Evolutionary conservation across 148 eudicot genomes (phyloP).

Genomic region (Heliosperma pusillum): DNA sequence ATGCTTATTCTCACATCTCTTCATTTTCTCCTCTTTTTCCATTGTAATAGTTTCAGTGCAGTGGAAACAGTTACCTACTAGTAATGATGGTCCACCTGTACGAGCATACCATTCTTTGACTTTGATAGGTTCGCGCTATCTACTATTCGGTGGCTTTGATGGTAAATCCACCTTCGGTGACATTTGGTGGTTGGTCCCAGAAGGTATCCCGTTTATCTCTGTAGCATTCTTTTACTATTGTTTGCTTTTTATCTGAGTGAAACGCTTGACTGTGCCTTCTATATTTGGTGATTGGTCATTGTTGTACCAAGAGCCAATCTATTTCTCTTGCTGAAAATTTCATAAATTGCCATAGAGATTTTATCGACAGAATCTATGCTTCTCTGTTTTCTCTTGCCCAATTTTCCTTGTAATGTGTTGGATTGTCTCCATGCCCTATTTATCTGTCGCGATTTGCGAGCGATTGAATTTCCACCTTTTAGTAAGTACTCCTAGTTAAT

Average conservation of each 20-base stretch:
- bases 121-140: slow-evolving; percentile 62
- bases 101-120: slow-evolving; percentile 93
- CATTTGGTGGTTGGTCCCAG: slow-evolving; percentile 98
- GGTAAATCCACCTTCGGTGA: slow-evolving; percentile 94
- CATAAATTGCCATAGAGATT: background rate
- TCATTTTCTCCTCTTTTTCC: background rate
- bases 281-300: background rate
- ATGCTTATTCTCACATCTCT: background rate
- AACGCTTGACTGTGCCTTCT: too few relatives aligned
- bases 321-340: background rate
- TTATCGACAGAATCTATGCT: background rate
- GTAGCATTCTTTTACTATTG: background rate
- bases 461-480: background rate
- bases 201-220: slow-evolving; percentile 49
- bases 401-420: background rate
- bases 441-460: background rate
- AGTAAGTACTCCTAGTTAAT: too few relatives aligned
- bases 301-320: background rate
- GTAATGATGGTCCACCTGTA: slow-evolving; percentile 73
- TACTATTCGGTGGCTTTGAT: slow-evolving; percentile 96
- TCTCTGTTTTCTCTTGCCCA: background rate
- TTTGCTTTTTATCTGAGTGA: background rate
- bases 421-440: background rate
- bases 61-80: slow-evolving; percentile 79
- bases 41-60: slow-evolving; percentile 65